phyloP scores from a whole-genome alignment of 2,329 filamentous ascomycete genomes.

The Trichoderma atroviride region DNA sequence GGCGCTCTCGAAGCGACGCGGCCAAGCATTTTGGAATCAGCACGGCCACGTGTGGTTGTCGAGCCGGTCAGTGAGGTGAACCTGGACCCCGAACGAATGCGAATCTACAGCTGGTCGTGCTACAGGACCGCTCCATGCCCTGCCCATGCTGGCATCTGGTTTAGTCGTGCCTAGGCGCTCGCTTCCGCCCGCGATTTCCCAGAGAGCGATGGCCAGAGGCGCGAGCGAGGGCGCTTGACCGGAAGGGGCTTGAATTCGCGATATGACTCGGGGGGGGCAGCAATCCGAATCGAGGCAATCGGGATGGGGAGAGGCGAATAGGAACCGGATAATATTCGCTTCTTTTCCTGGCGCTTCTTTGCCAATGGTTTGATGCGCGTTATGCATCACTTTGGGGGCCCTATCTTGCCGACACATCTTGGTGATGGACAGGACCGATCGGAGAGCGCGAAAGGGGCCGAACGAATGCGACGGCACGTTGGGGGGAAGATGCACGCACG shows the following conservation, averaged over 20 bases:
- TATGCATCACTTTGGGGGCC: slow-evolving; percentile 9
- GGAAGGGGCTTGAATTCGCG: slow-evolving; percentile 19
- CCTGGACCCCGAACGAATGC: background rate
- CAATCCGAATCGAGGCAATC: slow-evolving; percentile 16
- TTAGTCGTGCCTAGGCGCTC: slow-evolving; percentile 14
- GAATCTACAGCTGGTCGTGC: background rate
- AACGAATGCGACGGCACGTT: background rate
- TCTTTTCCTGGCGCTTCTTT: background rate
- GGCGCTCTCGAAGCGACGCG: background rate
- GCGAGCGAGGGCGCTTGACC: slow-evolving; percentile 9
- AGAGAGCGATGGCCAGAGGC: background rate
- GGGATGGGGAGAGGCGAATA: background rate
- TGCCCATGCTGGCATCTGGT: background rate
- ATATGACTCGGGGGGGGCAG: slow-evolving; percentile 11
- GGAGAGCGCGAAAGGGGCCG: background rate
- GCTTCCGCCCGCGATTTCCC: slow-evolving; percentile 20
- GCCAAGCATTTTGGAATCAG: slow-evolving; percentile 8
- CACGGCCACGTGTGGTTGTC: slow-evolving; percentile 20
- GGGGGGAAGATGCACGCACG: background rate
- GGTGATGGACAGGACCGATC: slow-evolving; percentile 14
- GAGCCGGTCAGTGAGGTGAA: slow-evolving; percentile 23
- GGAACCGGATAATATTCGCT: background rate
- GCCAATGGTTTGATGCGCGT: slow-evolving; percentile 10
- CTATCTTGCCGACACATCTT: slow-evolving; percentile 19
- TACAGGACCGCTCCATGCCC: too few species aligned